These are phyloP conservation scores for Herpetomonas samuelpessoai DNA, from an alignment of 208 protist genomes.

Conservation along the genomic window DNA sequence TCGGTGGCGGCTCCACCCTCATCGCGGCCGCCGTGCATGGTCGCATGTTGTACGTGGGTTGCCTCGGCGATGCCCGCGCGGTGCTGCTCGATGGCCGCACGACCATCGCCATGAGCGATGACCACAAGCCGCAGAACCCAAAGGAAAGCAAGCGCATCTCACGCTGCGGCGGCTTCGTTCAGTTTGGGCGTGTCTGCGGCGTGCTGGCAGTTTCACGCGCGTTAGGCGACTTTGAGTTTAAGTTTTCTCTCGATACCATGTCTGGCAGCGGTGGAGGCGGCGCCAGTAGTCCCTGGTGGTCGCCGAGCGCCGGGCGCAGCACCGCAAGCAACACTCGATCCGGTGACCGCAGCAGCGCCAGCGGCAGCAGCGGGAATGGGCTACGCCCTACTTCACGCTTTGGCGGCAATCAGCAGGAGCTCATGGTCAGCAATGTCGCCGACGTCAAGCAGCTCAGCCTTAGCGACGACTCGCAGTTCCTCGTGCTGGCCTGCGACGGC, in stretches of 20 bases:
- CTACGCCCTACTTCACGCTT: no score
- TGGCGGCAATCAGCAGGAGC: conserved; percentile 23
- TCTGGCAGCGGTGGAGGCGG: conserved; percentile 21
- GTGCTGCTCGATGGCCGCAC: conserved; percentile 74
- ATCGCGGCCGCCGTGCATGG: conserved; percentile 64
- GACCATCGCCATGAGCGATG: conserved; percentile 87
- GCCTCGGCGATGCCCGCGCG: conserved; percentile 84
- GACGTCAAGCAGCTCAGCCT: conserved; percentile 75
- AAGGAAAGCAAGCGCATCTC: conserved; percentile 75
- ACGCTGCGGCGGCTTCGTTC: conserved; percentile 84
- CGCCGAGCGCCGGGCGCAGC: neutral
- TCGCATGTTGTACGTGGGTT: conserved; percentile 82
- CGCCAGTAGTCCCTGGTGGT: conserved; percentile 20
- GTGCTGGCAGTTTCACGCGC: conserved; percentile 88
- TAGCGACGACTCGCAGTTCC: conserved; percentile 67
- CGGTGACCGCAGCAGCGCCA: neutral
- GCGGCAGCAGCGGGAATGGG: neutral
- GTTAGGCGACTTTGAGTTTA: conserved; percentile 92
- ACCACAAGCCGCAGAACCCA: conserved; percentile 87
- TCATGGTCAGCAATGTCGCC: conserved; percentile 81
- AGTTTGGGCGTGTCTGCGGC: conserved; percentile 92
- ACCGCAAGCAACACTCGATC: conserved; percentile 7
- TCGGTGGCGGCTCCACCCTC: conserved; percentile 63
- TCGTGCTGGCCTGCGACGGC: conserved; percentile 85
- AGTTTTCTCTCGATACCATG: conserved; percentile 46